Conservation (phyloP, 148 eudicot genomes). For the Polygonum aviculare region DNA sequence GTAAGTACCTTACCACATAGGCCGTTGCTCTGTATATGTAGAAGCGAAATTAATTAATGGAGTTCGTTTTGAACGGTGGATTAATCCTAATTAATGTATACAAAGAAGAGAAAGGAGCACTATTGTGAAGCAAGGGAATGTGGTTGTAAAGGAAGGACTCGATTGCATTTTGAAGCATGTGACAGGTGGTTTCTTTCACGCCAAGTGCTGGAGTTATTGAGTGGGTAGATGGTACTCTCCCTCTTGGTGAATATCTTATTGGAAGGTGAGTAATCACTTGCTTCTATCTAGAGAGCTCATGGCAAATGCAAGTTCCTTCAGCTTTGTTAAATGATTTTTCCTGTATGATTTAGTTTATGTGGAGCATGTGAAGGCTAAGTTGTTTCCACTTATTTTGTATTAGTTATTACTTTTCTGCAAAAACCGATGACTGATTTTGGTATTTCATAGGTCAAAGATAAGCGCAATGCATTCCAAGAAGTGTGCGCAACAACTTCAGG, state of each 20-base stretch:
- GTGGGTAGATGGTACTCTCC: constrained; percentile 97
- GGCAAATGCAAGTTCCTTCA: constrained; percentile 46
- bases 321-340: not conserved
- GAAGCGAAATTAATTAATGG: no score
- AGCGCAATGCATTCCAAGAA: constrained; percentile 81
- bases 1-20: no score
- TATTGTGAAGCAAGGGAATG: no score
- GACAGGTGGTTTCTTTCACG: constrained; percentile 94
- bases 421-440: not conserved
- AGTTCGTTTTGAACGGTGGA: no score
- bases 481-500: constrained; percentile 76
- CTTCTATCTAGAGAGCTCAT: constrained; percentile 59
- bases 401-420: not conserved
- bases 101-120: no score
- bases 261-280: constrained; percentile 57
- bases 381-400: not conserved
- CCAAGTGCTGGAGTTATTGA: constrained; percentile 99
- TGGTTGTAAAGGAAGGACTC: no score
- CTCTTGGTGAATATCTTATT: constrained; percentile 88
- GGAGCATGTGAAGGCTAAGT: not conserved
- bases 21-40: no score
- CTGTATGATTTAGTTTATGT: not conserved
- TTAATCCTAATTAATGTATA: no score
- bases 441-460: constrained; percentile 55
- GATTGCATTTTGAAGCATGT: not conserved